These are phyloP conservation scores for Xanthoceras sorbifolium DNA, from an alignment of 345 rosid species.

Conservation along the genomic window DNA sequence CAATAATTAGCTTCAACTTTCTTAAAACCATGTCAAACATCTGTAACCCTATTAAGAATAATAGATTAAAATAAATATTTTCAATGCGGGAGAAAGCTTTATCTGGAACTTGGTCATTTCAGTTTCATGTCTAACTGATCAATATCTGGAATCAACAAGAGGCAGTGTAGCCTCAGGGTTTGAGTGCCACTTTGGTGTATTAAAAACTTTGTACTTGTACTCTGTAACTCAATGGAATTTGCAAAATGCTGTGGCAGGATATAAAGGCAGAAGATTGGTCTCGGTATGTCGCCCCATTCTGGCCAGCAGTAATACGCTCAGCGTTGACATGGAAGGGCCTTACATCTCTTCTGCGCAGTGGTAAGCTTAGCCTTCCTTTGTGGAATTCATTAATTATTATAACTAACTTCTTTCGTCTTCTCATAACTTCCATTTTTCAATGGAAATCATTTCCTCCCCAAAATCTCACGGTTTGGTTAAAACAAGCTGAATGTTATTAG, in stretches of 20 bases:
- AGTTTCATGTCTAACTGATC: not conserved
- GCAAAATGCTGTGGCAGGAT: conserved; percentile 46
- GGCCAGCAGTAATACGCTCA: conserved; percentile 87
- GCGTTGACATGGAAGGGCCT: conserved; percentile 88
- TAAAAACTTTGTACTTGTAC: not conserved
- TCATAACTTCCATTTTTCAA: no score
- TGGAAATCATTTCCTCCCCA: no score
- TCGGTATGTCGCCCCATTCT: conserved; percentile 76
- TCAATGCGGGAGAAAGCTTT: no score
- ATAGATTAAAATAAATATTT: no score
- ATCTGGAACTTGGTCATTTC: not conserved
- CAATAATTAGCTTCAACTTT: not conserved
- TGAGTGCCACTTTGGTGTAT: not conserved
- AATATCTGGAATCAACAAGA: not conserved
- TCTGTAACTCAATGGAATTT: not conserved
- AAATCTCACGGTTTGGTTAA: not conserved
- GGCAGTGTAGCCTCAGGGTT: not conserved
- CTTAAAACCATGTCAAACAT: not conserved
- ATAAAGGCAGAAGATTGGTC: conserved; percentile 91
- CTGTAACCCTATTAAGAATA: no score
- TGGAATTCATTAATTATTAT: no score
- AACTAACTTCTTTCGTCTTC: no score
- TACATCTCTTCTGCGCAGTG: conserved; percentile 63
- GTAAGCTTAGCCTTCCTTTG: conserved; percentile 34
- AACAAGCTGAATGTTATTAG: not conserved